A percentile compares a stretch with the other conserved stretches of the same genome.
Evolutionary conservation across 2,329 filamentous ascomycete species (phyloP).

Genomic region (Fusarium beomiforme): DNA sequence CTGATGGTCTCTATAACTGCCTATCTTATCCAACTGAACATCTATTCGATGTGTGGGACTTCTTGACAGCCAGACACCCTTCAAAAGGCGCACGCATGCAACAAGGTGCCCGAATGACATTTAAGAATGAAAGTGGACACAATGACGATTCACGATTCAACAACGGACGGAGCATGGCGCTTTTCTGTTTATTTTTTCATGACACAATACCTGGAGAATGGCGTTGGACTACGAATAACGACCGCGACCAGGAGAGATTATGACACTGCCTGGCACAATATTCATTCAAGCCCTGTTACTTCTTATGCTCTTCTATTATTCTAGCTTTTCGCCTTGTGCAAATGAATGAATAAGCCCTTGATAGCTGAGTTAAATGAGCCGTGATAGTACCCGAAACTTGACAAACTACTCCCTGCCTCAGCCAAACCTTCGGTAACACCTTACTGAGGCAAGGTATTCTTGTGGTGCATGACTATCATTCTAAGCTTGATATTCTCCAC

Average conservation of each 20-base stretch:
- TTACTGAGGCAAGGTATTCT: too few species aligned
- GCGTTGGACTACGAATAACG: constrained; percentile 24
- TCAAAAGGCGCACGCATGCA: background rate
- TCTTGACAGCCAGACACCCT: background rate
- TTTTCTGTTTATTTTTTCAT: constrained; percentile 8
- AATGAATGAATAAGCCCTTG: background rate
- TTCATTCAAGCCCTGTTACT: background rate
- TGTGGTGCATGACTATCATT: too few species aligned
- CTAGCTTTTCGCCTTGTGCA: background rate
- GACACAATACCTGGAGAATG: constrained; percentile 19
- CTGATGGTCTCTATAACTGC: background rate
- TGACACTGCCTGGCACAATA: background rate
- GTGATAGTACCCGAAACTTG: background rate
- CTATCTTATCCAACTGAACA: background rate
- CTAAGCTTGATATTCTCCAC: background rate
- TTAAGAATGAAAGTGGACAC: background rate
- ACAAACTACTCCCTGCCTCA: background rate
- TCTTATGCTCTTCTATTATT: background rate
- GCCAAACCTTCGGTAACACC: too few species aligned
- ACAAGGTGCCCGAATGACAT: background rate
- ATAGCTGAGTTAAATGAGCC: background rate
- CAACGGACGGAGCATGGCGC: constrained; percentile 16
- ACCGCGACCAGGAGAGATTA: background rate
- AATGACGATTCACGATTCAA: constrained; percentile 17
- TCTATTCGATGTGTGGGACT: background rate